Evolutionary conservation across 768 basidiomycete genomes (phyloP).

Genomic region (Hygrocybe punicea): DNA sequence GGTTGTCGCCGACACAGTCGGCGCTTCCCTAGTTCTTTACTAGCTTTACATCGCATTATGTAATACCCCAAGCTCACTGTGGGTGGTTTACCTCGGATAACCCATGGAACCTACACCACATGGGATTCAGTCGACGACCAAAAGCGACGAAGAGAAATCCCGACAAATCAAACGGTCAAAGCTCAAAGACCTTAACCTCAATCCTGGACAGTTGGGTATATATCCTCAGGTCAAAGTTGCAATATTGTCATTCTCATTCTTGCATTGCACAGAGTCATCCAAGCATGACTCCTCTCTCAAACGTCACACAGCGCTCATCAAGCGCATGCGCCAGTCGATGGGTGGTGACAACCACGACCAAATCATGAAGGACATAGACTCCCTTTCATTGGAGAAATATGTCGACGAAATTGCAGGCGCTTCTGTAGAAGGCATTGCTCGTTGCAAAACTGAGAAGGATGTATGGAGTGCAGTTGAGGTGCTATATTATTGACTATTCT

Average conservation of each 20-base stretch:
- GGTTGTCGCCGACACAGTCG: too few species aligned
- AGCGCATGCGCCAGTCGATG: constrained; percentile 85
- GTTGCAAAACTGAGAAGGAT: constrained; percentile 92
- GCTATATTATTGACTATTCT: constrained; percentile 13
- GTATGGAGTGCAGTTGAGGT: constrained; percentile 93
- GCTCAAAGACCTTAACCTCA: constrained; percentile 56
- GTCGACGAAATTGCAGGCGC: constrained; percentile 91
- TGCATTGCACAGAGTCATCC: constrained; percentile 49
- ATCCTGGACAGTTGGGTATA: constrained; percentile 48
- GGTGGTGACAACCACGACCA: constrained; percentile 79
- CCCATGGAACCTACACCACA: constrained; percentile 16
- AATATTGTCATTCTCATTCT: neutral
- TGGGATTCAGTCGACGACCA: constrained; percentile 15
- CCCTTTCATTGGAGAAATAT: constrained; percentile 91
- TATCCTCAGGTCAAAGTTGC: constrained; percentile 6
- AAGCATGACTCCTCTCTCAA: constrained; percentile 93
- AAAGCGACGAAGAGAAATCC: constrained; percentile 43
- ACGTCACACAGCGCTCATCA: constrained; percentile 93
- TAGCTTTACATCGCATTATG: too few species aligned
- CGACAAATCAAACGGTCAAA: constrained; percentile 56
- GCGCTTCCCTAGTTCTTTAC: too few species aligned
- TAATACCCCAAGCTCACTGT: too few species aligned
- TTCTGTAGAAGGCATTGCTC: constrained; percentile 74
- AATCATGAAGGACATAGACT: constrained; percentile 88
- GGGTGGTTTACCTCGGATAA: too few species aligned